Base-by-base conservation (phyloP, 352 stramenopile genomes). In the Phytopythium boreale region DNA sequence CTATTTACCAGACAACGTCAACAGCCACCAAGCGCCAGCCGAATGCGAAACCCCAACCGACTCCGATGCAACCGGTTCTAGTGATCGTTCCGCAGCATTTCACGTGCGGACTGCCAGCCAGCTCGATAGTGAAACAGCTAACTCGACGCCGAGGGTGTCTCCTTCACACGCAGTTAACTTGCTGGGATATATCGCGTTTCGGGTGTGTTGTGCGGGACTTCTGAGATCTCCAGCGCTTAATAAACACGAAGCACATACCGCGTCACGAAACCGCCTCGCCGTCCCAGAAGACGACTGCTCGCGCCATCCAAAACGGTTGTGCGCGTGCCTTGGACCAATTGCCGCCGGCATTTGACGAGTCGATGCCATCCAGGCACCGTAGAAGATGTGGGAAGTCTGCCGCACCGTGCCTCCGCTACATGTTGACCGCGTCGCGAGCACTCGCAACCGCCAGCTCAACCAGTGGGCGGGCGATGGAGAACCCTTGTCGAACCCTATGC, bases 281-380 rank as follows among this genome's bases (percentile, higher is more conserved):
- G 24, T 27, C 47, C 47, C 22, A 55, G 29, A 52, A 24, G 19
- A 14, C 19, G n/a, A n/a, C n/a, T n/a, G 19, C 46, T 14, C 46
- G 31, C 4, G 8, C 27, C 27, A 11, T 41, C n/a, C 12, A 19
- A 43, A 26, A 43, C 26, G 27, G 51, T 41, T 43, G 15, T 8
- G 20, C 51, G 51, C 51, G 29, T 57, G 51, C 51, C 51, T 57
- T 19, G 51, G 12, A 41, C 51, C 26, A 57, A 57, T 57, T 43
- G 17, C 11, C 24, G 12, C 52, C 11, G 52, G 19, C 31, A 22
- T 8, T 14, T 1, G 29, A 14, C 34, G 34, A n/a, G 14, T 19
- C 27, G 14, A 14, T 41, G 15, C 31, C 15, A 41, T 46, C 29
- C 31, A 58, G 20, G 12, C 24, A 34, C 15, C 24, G 20, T 24